Percentiles rank a stretch among this genome's conserved stretches.
phyloP scores from a whole-genome alignment of 148 eudicot genomes.

The Linanthus parryae region DNA sequence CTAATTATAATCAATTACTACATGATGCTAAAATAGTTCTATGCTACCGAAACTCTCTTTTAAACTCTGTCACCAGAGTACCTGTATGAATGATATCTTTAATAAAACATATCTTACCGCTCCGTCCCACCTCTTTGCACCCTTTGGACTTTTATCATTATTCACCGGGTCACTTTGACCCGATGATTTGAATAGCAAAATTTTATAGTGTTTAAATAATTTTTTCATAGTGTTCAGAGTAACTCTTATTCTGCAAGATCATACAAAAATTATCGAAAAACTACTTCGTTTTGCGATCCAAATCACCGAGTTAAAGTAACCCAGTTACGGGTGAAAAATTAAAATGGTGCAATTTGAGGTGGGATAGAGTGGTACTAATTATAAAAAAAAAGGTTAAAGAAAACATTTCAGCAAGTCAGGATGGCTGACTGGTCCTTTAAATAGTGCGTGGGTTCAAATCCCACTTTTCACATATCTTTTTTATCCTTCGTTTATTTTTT shows the following conservation, averaged over 20 bases:
- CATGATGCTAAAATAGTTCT: too few species aligned
- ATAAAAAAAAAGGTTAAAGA: background rate
- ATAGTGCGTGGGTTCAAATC: constrained; percentile 14
- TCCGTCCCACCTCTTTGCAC: too few species aligned
- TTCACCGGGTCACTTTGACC: too few species aligned
- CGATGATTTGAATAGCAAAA: too few species aligned
- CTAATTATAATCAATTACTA: too few species aligned
- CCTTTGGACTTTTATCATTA: too few species aligned
- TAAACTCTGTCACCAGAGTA: too few species aligned
- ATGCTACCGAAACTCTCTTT: too few species aligned
- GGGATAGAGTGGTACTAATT: too few species aligned
- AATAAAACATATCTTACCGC: too few species aligned
- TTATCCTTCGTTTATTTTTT: background rate
- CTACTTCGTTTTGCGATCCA: background rate
- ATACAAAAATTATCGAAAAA: background rate
- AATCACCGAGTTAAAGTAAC: background rate
- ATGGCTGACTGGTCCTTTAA: constrained; percentile 11
- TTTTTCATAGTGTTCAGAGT: background rate
- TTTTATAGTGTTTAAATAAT: too few species aligned
- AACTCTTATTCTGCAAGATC: background rate
- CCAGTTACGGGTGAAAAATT: background rate
- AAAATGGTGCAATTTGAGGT: background rate
- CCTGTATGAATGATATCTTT: too few species aligned
- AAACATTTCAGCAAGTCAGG: background rate
- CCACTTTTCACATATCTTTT: constrained; percentile 8